A percentile compares a stretch with the other conserved stretches of the same genome.
These are phyloP conservation scores for Phytophthora sansomeana DNA, from an alignment of 352 stramenopile genomes.

Conservation along the genomic window DNA sequence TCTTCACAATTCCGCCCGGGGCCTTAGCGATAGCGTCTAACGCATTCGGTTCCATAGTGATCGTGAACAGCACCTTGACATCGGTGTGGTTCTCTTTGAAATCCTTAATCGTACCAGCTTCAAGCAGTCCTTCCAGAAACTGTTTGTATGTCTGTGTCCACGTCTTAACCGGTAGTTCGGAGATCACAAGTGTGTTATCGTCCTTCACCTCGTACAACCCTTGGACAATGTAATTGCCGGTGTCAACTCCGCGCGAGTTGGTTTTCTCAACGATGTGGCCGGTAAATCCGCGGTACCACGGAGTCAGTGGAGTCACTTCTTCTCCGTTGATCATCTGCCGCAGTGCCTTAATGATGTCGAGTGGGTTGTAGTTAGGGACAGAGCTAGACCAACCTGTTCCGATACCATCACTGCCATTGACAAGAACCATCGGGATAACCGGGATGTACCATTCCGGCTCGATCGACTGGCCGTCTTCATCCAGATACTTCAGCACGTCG, in stretches of 20 bases:
- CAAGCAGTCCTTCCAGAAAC: constrained; percentile 92
- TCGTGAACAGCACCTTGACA: constrained; percentile 93
- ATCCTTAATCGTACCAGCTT: constrained; percentile 89
- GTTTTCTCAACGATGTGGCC: constrained; percentile 88
- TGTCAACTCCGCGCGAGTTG: constrained; percentile 57
- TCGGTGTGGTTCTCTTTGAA: constrained; percentile 95
- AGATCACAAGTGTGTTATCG: constrained; percentile 94
- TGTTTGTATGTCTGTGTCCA: constrained; percentile 99
- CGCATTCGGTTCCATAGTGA: constrained; percentile 78
- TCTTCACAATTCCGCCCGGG: constrained; percentile 90
- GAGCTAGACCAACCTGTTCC: constrained; percentile 96
- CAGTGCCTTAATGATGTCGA: constrained; percentile 89
- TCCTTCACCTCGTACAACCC: constrained; percentile 84
- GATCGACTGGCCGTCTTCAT: constrained; percentile 94
- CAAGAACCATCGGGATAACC: constrained; percentile 97
- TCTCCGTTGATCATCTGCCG: constrained; percentile 71
- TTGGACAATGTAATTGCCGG: constrained; percentile 85
- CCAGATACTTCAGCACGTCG: constrained; percentile 89
- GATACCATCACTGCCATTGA: constrained; percentile 98
- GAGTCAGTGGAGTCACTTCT: constrained; percentile 67
- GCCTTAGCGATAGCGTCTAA: constrained; percentile 76
- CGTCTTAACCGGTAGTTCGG: constrained; percentile 95
- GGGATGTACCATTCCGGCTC: constrained; percentile 95
- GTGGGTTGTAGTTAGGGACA: constrained; percentile 93
- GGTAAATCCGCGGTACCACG: constrained; percentile 94